Conservation (phyloP, 2,329 filamentous ascomycete species). For the Periconia sp. region DNA sequence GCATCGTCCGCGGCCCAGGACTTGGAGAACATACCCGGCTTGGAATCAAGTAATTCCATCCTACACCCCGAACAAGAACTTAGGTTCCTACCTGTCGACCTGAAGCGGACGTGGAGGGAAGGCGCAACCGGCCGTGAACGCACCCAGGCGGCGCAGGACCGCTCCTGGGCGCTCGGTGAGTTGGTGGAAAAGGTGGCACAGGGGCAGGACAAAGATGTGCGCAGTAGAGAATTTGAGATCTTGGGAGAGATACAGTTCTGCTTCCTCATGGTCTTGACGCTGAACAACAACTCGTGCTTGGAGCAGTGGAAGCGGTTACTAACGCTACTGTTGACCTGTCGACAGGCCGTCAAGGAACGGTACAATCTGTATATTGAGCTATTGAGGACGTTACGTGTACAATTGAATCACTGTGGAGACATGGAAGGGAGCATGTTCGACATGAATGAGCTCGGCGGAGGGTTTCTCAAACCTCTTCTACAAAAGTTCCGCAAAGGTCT, state of each 20-base stretch:
- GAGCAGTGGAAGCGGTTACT: conserved; percentile 67
- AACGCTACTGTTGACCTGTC: conserved; percentile 59
- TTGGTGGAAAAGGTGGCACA: conserved; percentile 46
- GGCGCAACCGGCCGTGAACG: conserved; percentile 64
- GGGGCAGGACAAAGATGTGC: conserved; percentile 34
- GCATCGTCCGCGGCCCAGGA: conserved; percentile 60
- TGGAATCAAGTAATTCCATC: conserved; percentile 41
- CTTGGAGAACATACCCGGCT: conserved; percentile 61
- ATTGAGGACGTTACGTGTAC: conserved; percentile 53
- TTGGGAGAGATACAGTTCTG: conserved; percentile 65
- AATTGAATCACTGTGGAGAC: conserved; percentile 59
- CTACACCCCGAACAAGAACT: conserved; percentile 46
- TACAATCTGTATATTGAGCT: conserved; percentile 56
- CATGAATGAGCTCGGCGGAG: conserved; percentile 55
- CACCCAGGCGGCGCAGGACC: conserved; percentile 63
- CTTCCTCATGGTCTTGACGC: conserved; percentile 63
- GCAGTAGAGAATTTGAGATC: conserved; percentile 33
- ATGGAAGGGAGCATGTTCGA: conserved; percentile 65
- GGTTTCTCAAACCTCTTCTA: conserved; percentile 56
- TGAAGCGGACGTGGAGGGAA: conserved; percentile 64
- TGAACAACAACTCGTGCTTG: conserved; percentile 67
- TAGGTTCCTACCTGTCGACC: conserved; percentile 59
- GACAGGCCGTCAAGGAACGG: conserved; percentile 51
- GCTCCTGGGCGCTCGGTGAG: conserved; percentile 62
- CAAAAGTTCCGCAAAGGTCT: conserved; percentile 55